These are phyloP conservation scores for Nakaseomyces kungkrabaensis DNA, from an alignment of 1,139 yeast species.

Conservation along the genomic window DNA sequence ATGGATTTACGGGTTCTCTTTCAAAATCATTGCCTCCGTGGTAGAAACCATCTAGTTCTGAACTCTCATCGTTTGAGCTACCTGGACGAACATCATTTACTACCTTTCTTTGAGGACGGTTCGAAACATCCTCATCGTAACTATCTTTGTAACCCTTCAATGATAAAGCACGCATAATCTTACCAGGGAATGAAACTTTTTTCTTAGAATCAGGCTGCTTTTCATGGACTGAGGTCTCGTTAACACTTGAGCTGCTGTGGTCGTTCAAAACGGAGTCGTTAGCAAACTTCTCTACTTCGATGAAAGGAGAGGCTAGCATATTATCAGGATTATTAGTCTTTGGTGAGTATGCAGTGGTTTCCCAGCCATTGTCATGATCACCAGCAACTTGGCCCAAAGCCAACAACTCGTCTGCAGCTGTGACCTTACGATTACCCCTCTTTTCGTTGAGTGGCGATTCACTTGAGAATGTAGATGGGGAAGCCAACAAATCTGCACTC, in stretches of 20 bases:
- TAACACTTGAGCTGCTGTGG: not conserved
- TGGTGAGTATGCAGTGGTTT: not conserved
- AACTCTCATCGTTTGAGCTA: not conserved
- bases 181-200: conserved; percentile 2
- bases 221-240: not conserved
- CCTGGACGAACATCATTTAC: not conserved
- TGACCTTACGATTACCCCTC: conserved; percentile 5
- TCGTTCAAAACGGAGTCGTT: not conserved
- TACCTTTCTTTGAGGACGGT: not conserved
- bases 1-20: not conserved
- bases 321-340: not conserved
- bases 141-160: conserved; percentile 1
- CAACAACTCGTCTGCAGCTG: conserved; percentile 38
- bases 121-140: not conserved
- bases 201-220: not conserved
- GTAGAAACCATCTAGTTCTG: not conserved
- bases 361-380: conserved; percentile 60
- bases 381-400: conserved; percentile 46
- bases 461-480: conserved; percentile 18
- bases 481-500: conserved; percentile 26
- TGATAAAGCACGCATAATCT: conserved; percentile 1
- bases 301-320: not conserved
- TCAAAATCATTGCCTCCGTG: conserved; percentile 3
- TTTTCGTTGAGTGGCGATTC: conserved; percentile 37
- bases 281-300: not conserved